phyloP scores from a whole-genome alignment of 805 yeast genomes.

The Tetrapisispora namnaoensis region DNA sequence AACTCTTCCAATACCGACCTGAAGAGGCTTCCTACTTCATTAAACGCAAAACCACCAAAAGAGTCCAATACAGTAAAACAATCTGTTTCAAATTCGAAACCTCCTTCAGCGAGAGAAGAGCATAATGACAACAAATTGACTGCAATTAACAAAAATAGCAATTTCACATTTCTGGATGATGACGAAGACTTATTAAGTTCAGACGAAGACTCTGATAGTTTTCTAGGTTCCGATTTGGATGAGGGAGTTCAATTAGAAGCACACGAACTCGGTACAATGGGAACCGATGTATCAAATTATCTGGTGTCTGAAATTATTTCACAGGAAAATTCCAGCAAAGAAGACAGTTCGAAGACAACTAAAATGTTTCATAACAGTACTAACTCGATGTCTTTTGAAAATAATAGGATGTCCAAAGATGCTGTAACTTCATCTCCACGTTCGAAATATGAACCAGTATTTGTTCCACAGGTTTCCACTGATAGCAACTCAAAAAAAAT shows the following conservation, averaged over 20 bases:
- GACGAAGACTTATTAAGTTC: constrained; percentile 40
- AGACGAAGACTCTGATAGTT: constrained; percentile 22
- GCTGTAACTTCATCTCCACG: not conserved
- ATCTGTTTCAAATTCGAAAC: not conserved
- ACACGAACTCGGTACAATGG: not conserved
- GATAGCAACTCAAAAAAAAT: not conserved
- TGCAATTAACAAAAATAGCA: not conserved
- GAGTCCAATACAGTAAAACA: too few species aligned
- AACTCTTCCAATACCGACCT: too few species aligned
- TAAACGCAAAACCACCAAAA: too few species aligned
- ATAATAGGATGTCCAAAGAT: not conserved
- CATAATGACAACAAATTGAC: too few species aligned
- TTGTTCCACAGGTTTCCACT: not conserved
- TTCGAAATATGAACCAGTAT: constrained; percentile 3
- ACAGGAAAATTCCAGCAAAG: not conserved
- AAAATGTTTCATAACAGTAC: not conserved
- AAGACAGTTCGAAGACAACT: not conserved
- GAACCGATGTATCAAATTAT: not conserved
- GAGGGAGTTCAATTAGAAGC: not conserved
- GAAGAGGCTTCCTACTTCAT: too few species aligned
- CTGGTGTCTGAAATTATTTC: not conserved
- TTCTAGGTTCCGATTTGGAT: constrained; percentile 24
- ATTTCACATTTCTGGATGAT: constrained; percentile 33
- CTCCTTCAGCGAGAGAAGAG: not conserved
- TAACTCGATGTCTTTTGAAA: not conserved